Percentiles rank a stretch among this genome's conserved stretches.
These are phyloP conservation scores for Tephrocybe sp. DNA, from an alignment of 768 basidiomycete species.

Conservation along the genomic window DNA sequence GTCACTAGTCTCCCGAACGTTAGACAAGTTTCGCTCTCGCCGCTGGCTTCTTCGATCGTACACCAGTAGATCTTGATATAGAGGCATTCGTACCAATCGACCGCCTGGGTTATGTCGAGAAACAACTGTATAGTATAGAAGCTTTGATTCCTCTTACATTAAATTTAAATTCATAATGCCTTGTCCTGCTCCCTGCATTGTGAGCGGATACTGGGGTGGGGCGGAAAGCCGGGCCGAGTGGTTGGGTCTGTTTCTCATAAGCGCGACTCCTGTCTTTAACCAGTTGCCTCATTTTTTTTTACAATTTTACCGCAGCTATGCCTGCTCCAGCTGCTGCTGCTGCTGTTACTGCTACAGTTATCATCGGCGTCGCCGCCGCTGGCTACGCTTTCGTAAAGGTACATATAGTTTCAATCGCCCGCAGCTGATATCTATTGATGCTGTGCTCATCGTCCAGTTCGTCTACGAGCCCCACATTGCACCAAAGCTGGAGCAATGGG, in stretches of 20 bases:
- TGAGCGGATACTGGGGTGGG: too few species aligned
- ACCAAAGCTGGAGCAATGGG: slow-evolving; percentile 52
- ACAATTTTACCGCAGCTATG: slow-evolving; percentile 10
- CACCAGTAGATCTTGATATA: too few species aligned
- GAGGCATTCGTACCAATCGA: too few species aligned
- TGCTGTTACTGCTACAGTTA: slow-evolving; percentile 13
- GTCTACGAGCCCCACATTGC: slow-evolving; percentile 72
- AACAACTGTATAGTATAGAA: too few species aligned
- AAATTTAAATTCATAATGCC: too few species aligned
- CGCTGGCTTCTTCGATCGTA: not conserved
- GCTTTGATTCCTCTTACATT: too few species aligned
- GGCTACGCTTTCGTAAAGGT: slow-evolving; percentile 19
- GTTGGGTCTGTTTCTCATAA: slow-evolving; percentile 4
- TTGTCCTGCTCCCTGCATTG: too few species aligned
- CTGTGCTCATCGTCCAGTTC: slow-evolving; percentile 36
- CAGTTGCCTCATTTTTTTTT: slow-evolving; percentile 6
- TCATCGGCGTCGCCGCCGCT: slow-evolving; percentile 15
- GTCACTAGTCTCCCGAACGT: not conserved
- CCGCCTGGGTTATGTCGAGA: too few species aligned
- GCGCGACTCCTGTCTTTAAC: slow-evolving; percentile 7
- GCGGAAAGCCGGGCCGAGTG: slow-evolving; percentile 1
- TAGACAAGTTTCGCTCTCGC: not conserved
- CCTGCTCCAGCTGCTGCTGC: slow-evolving; percentile 19
- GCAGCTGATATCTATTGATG: not conserved
- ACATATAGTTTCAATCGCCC: not conserved